phyloP scores from a whole-genome alignment of 1,284 basidiomycete species.

The Ceratobasidium sp. region DNA sequence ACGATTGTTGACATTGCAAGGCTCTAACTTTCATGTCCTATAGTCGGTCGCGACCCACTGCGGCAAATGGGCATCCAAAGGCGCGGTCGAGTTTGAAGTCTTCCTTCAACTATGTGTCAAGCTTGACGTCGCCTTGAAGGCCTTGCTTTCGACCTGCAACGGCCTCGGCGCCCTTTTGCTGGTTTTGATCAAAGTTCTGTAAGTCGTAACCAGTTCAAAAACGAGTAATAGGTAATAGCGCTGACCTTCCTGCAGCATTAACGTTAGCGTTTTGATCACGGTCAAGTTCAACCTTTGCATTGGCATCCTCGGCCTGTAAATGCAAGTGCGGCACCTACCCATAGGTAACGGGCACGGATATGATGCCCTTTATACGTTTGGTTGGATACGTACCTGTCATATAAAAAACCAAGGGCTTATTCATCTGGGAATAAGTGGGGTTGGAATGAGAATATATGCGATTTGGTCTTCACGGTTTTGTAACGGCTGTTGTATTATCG shows the following conservation, averaged over 20 bases:
- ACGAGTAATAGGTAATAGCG: background rate
- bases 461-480: too few species aligned
- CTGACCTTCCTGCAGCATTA: slow-evolving; percentile 6
- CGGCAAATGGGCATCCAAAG: slow-evolving; percentile 34
- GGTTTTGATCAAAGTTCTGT: slow-evolving; percentile 28
- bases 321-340: too few species aligned
- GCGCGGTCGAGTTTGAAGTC: slow-evolving; percentile 7
- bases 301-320: slow-evolving; percentile 32
- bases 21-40: background rate
- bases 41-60: slow-evolving; percentile 32
- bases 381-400: too few species aligned
- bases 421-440: too few species aligned
- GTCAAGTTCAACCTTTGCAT: slow-evolving; percentile 35
- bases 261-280: slow-evolving; percentile 29
- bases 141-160: slow-evolving; percentile 31
- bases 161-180: slow-evolving; percentile 29
- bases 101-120: slow-evolving; percentile 22
- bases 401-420: too few species aligned
- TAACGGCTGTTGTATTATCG: too few species aligned
- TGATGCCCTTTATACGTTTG: too few species aligned
- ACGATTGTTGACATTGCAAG: background rate
- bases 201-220: background rate
- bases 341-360: too few species aligned
- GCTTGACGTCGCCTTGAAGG: slow-evolving; percentile 27
- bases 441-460: too few species aligned